Base-by-base conservation (phyloP, 2,329 filamentous ascomycete species). In the Lachnellula arida region DNA sequence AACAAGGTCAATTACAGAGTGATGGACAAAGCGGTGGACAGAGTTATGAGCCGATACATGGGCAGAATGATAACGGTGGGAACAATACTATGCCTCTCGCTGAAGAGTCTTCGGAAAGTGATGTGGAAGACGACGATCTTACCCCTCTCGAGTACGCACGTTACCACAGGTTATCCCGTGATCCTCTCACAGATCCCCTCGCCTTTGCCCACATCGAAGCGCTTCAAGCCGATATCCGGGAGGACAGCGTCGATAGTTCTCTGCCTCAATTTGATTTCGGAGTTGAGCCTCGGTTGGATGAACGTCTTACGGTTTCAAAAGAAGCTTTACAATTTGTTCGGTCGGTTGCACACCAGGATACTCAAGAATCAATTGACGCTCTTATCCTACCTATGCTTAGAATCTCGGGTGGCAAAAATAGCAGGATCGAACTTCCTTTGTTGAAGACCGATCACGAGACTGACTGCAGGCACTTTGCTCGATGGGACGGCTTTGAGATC, bases 71-170 rank as follows among this genome's bases (percentile, higher is more conserved):
- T 40, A 19, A 22, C 35, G n/a, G 17, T 15, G 6, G 9, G 12
- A 14, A 32, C n/a, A 17, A 3, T n/a, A 14, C 44, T 4, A 15
- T 14, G 15, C 25, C 22, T 47, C 22, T 32, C 9, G 23, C 22
- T 25, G 14, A 12, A 1, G 44, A 25, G 14, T 23, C 11, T 2
- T 9, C 22, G 23, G 22, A 22, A 8, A 51, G 49, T 12, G 60
- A 61, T n/a, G 51, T 55, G 23, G 59, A 63, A 3, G 53, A 60
- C 15, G 49, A 53, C 8, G 63, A 69, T 3, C 28, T 56, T 5
- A 47, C 63, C 12, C 56, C 64, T 17, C 57, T 68, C 32, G 62
- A 68, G 46, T 69, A 69, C 50, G 69, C 68, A 47, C 65, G 66
- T 12, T 37, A 47, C 11, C 62, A 65, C 39, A 63, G 65, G 19